Conservation (phyloP, 2,329 filamentous ascomycete genomes). For the Sporothrix pseudoabietina region DNA sequence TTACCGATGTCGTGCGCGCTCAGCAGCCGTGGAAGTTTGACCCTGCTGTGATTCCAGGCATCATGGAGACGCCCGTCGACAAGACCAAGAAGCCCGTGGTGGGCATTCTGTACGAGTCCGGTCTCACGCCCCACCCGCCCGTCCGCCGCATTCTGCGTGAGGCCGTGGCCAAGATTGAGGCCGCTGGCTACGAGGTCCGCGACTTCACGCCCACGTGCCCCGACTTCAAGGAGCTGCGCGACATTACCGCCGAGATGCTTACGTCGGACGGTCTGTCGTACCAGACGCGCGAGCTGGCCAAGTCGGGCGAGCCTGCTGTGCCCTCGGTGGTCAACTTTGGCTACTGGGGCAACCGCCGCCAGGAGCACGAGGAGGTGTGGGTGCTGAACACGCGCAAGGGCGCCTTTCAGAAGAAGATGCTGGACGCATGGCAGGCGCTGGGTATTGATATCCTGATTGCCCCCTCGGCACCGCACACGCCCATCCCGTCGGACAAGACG, state of each 20-base stretch:
- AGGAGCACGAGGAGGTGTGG: conserved; percentile 33
- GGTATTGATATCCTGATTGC: conserved; percentile 34
- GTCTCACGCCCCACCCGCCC: conserved; percentile 30
- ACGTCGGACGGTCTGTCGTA: conserved; percentile 33
- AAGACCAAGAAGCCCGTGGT: conserved; percentile 25
- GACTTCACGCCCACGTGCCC: conserved; percentile 34
- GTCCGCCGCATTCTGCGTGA: conserved; percentile 29
- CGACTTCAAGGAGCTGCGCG: conserved; percentile 32
- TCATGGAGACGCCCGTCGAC: conserved; percentile 28
- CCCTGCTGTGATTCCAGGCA: conserved; percentile 29
- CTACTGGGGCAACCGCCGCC: conserved; percentile 32
- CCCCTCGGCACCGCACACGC: conserved; percentile 32
- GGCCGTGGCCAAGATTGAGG: conserved; percentile 26
- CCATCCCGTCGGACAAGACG: conserved; percentile 6
- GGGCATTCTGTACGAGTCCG: conserved; percentile 29
- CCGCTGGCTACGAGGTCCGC: conserved; percentile 30
- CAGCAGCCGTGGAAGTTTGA: conserved; percentile 31
- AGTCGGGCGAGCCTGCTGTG: conserved; percentile 32
- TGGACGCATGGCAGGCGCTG: conserved; percentile 32
- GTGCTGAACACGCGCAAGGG: conserved; percentile 32
- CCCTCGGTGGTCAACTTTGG: conserved; percentile 32
- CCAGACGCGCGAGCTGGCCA: conserved; percentile 31
- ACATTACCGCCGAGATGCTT: conserved; percentile 30
- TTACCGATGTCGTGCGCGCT: conserved; percentile 29
- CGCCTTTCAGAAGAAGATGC: conserved; percentile 33